Evolutionary conservation across 805 yeast species (phyloP), one percentile per base, ranked within the genome.

Genomic region (Torulaspora franciscae): DNA sequence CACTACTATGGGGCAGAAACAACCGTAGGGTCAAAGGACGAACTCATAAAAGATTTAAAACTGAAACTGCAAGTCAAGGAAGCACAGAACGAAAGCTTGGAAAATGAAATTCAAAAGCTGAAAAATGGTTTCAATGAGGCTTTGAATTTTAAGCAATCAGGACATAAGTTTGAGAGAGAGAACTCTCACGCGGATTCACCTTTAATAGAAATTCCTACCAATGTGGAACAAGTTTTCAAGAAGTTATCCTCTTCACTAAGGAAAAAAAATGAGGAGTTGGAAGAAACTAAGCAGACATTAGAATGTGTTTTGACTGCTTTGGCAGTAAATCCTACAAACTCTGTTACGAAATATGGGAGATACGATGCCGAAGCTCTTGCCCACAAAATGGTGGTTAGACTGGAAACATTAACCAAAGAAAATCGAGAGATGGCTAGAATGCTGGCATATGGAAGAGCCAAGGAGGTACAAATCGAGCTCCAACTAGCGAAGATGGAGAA

Each of bases 331-430:
- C 81, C 83, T 4, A 59, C 67, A 8, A 75, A 73, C 42, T 50
- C 67, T 1, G 61, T 69, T 17, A 77, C 80, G 1, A 69, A 71
- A 27, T 65, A 71, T 45, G 89, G 88, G 2, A 70, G 82, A 46
- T 83, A 77, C 59, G 95, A 86, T 56, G 83, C 79, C 40, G 80
- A 84, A 55, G 89, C 85, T 44, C 66, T 85, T 37, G 80, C 90
- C 10, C 93, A 86, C 58, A 81, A 81, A 55, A 77, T 85, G 47
- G 70, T 86, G 32, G 72, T 74, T 32, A 79, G 85, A 54, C 55
- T 87, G 51, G 76, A 77, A 43, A 67, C 74, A 46, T 65, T 87
- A 47, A 77, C 77, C 14, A 75, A 73, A 37, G 95, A 87, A 58
- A 87, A 87, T 59, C 81, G 80, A 46, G 80, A 74, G 50, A 71